phyloP scores from a whole-genome alignment of 352 stramenopile species.

The Pythium pectinolyticum region DNA sequence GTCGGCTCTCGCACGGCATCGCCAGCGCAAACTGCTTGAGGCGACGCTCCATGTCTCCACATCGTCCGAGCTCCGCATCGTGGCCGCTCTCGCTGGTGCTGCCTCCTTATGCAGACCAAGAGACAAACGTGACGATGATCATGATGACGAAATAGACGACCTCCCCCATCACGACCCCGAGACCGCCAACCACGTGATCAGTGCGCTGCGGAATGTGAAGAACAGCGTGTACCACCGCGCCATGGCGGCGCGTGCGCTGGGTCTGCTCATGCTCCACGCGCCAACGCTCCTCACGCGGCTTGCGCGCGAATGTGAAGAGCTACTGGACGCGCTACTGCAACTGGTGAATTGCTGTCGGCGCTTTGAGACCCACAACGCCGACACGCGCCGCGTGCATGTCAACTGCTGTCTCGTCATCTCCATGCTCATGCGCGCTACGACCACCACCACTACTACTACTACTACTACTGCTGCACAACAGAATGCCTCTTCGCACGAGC shows the following conservation, averaged over 20 bases:
- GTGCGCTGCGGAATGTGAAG: conserved; percentile 57
- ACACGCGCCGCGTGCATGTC: conserved; percentile 70
- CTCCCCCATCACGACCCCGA: conserved; percentile 8
- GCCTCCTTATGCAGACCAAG: conserved; percentile 8
- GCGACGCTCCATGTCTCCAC: conserved; percentile 52
- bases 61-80: conserved; percentile 30
- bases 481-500: neutral
- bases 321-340: conserved; percentile 77
- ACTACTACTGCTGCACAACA: conserved; percentile 35
- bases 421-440: conserved; percentile 84
- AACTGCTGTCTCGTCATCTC: conserved; percentile 86
- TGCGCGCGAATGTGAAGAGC: conserved; percentile 57
- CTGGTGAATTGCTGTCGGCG: conserved; percentile 63
- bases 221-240: conserved; percentile 70
- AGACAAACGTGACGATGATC: neutral
- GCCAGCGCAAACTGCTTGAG: conserved; percentile 56
- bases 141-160: neutral
- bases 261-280: conserved; percentile 56
- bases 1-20: conserved; percentile 54
- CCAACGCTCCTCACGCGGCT: conserved; percentile 38
- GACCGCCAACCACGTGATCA: conserved; percentile 35
- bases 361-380: conserved; percentile 43
- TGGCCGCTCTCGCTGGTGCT: conserved; percentile 35
- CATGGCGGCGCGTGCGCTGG: conserved; percentile 62
- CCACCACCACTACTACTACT: no score